Evolutionary conservation across 495 filamentous ascomycete species (phyloP).

Genomic region (Tuber magnatum): DNA sequence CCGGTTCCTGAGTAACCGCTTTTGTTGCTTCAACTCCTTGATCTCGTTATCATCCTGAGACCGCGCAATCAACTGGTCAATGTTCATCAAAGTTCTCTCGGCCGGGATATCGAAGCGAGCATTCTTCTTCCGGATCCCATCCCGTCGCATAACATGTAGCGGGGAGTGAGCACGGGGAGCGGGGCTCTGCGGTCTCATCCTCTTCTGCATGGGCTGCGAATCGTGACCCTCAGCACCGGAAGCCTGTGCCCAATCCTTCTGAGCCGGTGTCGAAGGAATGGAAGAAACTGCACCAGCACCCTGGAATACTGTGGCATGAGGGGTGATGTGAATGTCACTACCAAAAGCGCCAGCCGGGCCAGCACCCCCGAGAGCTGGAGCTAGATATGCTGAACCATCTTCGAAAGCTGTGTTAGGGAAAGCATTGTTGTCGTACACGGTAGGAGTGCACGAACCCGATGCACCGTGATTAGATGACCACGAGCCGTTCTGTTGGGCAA

Average conservation of each 20-base stretch:
- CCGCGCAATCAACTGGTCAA: conserved; percentile 83
- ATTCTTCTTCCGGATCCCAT: conserved; percentile 99
- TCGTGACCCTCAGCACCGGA: conserved; percentile 54
- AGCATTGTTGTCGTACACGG: conserved; percentile 41
- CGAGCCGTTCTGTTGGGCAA: conserved; percentile 45
- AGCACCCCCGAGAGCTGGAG: conserved; percentile 34
- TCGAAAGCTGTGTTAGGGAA: conserved; percentile 42
- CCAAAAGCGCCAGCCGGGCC: conserved; percentile 36
- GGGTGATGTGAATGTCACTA: conserved; percentile 46
- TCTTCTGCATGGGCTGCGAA: conserved; percentile 58
- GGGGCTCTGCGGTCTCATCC: conserved; percentile 63
- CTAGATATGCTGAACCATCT: conserved; percentile 41
- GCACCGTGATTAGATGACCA: conserved; percentile 41
- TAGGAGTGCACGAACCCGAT: conserved; percentile 46
- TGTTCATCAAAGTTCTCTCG: conserved; percentile 86
- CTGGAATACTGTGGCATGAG: conserved; percentile 47
- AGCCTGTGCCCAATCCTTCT: conserved; percentile 55
- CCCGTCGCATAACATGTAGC: conserved; percentile 60
- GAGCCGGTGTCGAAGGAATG: conserved; percentile 39
- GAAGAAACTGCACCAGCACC: conserved; percentile 42
- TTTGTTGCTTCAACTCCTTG: conserved; percentile 98
- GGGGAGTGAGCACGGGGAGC: conserved; percentile 72
- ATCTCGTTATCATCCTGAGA: conserved; percentile 87
- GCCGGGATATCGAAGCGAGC: conserved; percentile 95
- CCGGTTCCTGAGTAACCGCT: conserved; percentile 85